A percentile compares a stretch with the other conserved stretches of the same genome.
phyloP scores from a whole-genome alignment of 2,329 filamentous ascomycete genomes.

The Arthrobotrys entomopaga region DNA sequence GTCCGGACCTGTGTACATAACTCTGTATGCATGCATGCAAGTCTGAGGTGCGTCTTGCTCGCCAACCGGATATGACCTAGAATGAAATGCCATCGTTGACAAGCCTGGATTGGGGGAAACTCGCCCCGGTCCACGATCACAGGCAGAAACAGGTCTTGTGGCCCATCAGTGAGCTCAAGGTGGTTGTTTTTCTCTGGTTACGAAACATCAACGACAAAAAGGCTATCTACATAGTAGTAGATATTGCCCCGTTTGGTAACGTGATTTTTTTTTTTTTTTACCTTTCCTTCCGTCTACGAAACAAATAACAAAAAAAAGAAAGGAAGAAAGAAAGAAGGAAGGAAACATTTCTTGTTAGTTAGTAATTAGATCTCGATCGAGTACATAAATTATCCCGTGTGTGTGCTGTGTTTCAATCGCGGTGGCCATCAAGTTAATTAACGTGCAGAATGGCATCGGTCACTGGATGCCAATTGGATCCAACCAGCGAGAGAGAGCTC shows the following conservation, averaged over 20 bases:
- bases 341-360: slow-evolving; percentile 12
- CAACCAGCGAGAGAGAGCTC: background rate
- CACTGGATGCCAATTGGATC: slow-evolving; percentile 38
- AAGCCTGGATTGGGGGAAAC: slow-evolving; percentile 29
- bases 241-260: slow-evolving; percentile 27
- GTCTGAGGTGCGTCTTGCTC: slow-evolving; percentile 50
- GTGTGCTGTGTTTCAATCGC: slow-evolving; percentile 18
- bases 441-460: slow-evolving; percentile 10
- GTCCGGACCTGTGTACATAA: no score
- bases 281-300: background rate
- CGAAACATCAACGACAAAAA: slow-evolving; percentile 18
- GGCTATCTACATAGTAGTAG: background rate
- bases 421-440: slow-evolving; percentile 8
- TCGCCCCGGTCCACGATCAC: slow-evolving; percentile 28
- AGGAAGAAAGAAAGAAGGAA: slow-evolving; percentile 27
- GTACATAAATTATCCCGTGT: slow-evolving; percentile 14
- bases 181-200: slow-evolving; percentile 31
- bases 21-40: slow-evolving; percentile 37
- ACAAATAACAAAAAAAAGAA: slow-evolving; percentile 12
- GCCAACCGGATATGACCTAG: slow-evolving; percentile 55
- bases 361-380: background rate
- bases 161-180: slow-evolving; percentile 24
- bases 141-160: background rate
- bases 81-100: slow-evolving; percentile 42
- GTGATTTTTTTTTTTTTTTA: slow-evolving; percentile 26